Percentiles rank a stretch among this genome's conserved stretches.
Conservation (phyloP, 768 basidiomycete species). For the Hygrophorus russula region DNA sequence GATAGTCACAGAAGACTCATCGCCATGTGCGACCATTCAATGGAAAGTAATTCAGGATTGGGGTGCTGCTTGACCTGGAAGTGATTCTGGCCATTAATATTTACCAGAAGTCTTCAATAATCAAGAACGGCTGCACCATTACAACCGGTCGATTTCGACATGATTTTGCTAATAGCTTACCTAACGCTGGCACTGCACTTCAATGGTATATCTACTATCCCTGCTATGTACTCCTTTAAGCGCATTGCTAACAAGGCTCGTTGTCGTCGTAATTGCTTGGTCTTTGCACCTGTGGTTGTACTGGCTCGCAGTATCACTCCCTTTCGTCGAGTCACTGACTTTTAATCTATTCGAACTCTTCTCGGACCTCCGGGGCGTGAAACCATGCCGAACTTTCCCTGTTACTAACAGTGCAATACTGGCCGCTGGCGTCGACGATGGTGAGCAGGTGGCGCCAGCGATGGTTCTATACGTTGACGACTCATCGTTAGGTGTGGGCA, state of each 20-base stretch:
- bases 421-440: slow-evolving; percentile 2
- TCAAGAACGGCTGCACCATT: too few relatives aligned
- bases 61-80: too few relatives aligned
- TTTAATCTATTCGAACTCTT: neutral
- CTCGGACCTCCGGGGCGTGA: too few relatives aligned
- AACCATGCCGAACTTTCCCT: neutral
- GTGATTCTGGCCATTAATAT: too few relatives aligned
- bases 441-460: neutral
- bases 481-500: neutral
- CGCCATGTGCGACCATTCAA: too few relatives aligned
- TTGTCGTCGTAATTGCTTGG: neutral
- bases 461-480: neutral
- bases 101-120: too few relatives aligned
- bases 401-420: neutral
- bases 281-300: neutral
- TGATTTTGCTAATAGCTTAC: too few relatives aligned
- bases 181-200: neutral
- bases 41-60: too few relatives aligned
- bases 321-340: neutral
- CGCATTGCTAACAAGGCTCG: neutral
- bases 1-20: too few relatives aligned
- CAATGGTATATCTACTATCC: neutral
- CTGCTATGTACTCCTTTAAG: neutral
- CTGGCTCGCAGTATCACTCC: neutral
- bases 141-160: too few relatives aligned